Evolutionary conservation across 164 flowering plant genomes (phyloP), one percentile per base, ranked within the genome.

Genomic region (Tetrastigma voinierianum): DNA sequence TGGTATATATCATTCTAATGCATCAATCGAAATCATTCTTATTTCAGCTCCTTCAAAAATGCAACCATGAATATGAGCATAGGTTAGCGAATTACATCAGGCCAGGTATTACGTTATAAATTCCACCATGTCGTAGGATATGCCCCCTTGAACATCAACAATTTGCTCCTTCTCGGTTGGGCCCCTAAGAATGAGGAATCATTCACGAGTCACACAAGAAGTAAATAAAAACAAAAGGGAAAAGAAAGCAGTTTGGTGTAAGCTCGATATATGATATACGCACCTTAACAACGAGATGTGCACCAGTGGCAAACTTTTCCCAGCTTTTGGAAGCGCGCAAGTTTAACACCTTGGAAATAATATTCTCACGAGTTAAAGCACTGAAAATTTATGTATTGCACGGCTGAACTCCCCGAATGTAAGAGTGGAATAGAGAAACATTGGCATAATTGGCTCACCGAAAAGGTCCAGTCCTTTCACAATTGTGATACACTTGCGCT

Each of bases 131-230:
- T 92, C 97, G 72, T 76, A 92, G 59, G 93, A 32, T 61, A 92
- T 92, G 74, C 90, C 98, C 43, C 98, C 98, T 77, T 92, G 98
- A 71, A 95, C 97, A 80, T 95, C 98, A n/a, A n/a, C n/a, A 77
- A 95, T 88, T 71, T 95, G 97, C 71, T 95, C 98, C 78, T 95
- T 92, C 74, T 92, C 97, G 62, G 97, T 91, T 63, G 96, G 97
- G 10, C 97, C 97, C n/a, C 98, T 95, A 68, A 0, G 16, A 49
- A 49, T 57, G 71, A 69, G 8, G 53, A 78, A 53, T 56, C 16
- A 68, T 67, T 15, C 62, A 62, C 2, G 66, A 17, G 17, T 54
- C 15, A 46, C 16, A 16, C 17, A 60, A 62, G 24, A 51, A 10
- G 46, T 12, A 12, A 44, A 23, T 16, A 12, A 19, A 60, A 61